These are phyloP conservation scores for Schizochytrium sp. DNA, from an alignment of 108 stramenopile species.

Conservation along the genomic window DNA sequence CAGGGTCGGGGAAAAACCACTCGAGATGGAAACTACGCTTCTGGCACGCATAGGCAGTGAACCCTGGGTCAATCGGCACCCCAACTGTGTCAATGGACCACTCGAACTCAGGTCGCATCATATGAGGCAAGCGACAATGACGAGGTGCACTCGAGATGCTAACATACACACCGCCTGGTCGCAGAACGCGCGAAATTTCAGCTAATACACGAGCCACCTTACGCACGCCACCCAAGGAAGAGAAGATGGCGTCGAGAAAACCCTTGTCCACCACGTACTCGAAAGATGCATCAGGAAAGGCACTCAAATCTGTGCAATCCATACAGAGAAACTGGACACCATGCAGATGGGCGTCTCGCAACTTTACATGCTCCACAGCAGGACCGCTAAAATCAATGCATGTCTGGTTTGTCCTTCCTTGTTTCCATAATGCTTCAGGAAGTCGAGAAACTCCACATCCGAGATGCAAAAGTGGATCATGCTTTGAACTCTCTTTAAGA, in stretches of 20 bases:
- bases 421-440: neutral
- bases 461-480: neutral
- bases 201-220: neutral
- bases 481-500: neutral
- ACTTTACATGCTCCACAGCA: neutral
- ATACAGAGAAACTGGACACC: neutral
- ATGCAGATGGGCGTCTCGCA: neutral
- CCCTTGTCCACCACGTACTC: neutral
- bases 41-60: neutral
- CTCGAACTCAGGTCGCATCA: neutral
- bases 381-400: neutral
- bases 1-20: neutral
- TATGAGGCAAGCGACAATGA: neutral
- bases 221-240: neutral
- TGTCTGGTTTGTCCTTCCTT: neutral
- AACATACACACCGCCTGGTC: neutral
- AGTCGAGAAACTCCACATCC: neutral
- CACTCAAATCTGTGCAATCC: neutral
- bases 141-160: neutral
- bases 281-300: neutral
- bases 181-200: neutral
- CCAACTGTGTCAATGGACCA: neutral
- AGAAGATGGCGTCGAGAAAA: neutral
- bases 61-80: neutral
- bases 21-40: neutral